Evolutionary conservation across 768 basidiomycete genomes (phyloP).

Genomic region (Boletus vermiculosoides): DNA sequence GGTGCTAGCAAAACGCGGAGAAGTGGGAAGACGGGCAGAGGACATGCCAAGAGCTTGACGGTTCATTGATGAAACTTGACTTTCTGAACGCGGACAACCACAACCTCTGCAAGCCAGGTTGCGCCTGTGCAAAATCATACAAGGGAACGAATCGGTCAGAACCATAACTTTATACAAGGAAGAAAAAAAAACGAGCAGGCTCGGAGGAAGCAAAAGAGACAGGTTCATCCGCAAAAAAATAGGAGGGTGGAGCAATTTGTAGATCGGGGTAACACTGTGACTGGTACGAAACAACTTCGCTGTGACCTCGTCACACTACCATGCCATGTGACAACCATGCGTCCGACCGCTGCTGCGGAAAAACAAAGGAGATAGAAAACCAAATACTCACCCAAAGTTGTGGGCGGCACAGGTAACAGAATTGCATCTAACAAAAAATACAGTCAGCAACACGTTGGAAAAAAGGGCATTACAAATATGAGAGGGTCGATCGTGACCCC

Average conservation of each 20-base stretch:
- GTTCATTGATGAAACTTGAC: constrained; percentile 30
- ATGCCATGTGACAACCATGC: constrained; percentile 2
- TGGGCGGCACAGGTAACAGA: constrained; percentile 72
- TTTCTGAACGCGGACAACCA: constrained; percentile 55
- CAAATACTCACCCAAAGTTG: constrained; percentile 73
- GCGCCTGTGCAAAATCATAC: constrained; percentile 59
- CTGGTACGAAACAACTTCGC: constrained; percentile 13
- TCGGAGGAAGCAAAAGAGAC: constrained; percentile 9
- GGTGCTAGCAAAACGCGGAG: constrained; percentile 25
- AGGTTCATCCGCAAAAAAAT: constrained; percentile 17
- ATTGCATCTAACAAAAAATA: constrained; percentile 49
- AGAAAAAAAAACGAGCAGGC: background rate
- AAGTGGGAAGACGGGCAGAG: constrained; percentile 22
- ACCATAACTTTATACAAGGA: constrained; percentile 30
- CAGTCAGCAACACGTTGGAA: constrained; percentile 6
- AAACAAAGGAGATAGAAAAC: constrained; percentile 12
- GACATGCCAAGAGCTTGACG: constrained; percentile 30
- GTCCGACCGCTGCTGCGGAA: constrained; percentile 1
- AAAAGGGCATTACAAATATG: constrained; percentile 10
- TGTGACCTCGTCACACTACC: background rate
- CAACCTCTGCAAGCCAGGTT: constrained; percentile 78
- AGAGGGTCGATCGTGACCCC: constrained; percentile 16
- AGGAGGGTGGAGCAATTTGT: constrained; percentile 30
- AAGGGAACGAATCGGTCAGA: constrained; percentile 49
- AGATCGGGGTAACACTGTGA: constrained; percentile 24